Conservation (phyloP, 139 green algal species). For the Tetradesmus lagerheimii region DNA sequence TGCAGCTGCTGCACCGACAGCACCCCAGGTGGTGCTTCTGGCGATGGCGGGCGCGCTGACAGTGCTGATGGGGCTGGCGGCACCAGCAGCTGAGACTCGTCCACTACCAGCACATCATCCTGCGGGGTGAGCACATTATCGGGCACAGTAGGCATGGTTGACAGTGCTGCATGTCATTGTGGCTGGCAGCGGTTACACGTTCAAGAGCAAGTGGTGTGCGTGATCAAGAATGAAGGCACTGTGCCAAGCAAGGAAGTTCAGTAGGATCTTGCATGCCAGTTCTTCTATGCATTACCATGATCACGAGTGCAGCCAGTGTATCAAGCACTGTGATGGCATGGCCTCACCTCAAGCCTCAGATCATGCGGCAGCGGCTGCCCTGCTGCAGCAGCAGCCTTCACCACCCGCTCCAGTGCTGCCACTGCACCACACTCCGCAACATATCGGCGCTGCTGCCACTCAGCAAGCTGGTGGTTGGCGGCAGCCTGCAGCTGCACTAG, state of each 20-base stretch:
- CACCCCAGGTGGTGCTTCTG: constrained; percentile 47
- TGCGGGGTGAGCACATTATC: background rate
- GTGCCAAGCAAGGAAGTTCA: no score
- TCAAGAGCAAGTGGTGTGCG: no score
- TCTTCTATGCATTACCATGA: no score
- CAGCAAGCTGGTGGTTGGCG: constrained; percentile 48
- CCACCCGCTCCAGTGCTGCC: constrained; percentile 65
- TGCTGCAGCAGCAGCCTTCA: constrained; percentile 59
- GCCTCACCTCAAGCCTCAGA: constrained; percentile 59
- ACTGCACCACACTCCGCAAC: constrained; percentile 78
- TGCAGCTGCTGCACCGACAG: constrained; percentile 64
- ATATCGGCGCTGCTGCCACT: constrained; percentile 68
- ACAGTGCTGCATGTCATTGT: no score
- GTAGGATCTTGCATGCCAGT: no score
- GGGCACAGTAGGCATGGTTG: no score
- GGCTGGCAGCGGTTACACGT: no score
- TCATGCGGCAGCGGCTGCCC: constrained; percentile 67
- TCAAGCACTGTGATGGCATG: no score
- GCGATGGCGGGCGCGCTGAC: constrained; percentile 39
- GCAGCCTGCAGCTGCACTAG: constrained; percentile 47
- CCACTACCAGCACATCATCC: constrained; percentile 67
- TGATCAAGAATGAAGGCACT: no score
- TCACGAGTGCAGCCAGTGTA: background rate
- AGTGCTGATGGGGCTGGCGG: constrained; percentile 18
- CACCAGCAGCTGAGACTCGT: constrained; percentile 57